Conservation (phyloP, 1,284 basidiomycete species). For the Salmacisia buchloeana region DNA sequence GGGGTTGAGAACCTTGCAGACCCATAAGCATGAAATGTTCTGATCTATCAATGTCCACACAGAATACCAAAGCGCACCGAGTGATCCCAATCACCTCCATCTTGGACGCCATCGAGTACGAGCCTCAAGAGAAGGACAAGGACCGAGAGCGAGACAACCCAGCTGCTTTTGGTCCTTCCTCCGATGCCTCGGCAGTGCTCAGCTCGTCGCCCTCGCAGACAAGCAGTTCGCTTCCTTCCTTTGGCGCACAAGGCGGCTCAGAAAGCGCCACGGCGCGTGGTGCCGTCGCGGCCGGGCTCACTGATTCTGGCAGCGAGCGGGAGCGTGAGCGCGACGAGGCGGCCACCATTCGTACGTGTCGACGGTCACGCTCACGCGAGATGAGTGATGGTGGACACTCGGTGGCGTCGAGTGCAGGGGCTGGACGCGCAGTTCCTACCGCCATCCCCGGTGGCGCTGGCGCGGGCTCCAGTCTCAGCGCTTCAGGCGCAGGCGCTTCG, state of each 20-base stretch:
- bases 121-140: slow-evolving; percentile 6
- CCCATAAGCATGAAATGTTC: too few relatives aligned
- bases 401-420: neutral
- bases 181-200: too few relatives aligned
- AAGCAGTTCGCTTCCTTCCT: too few relatives aligned
- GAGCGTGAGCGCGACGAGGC: neutral
- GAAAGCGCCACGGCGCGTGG: too few relatives aligned
- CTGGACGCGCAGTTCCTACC: neutral
- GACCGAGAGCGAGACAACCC: slow-evolving; percentile 1
- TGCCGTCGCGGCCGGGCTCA: too few relatives aligned
- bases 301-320: too few relatives aligned
- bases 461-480: neutral
- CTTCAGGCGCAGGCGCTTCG: neutral
- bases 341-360: neutral
- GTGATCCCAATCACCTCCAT: slow-evolving; percentile 78
- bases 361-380: neutral
- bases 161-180: too few relatives aligned
- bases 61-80: slow-evolving; percentile 71
- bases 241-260: too few relatives aligned
- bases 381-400: neutral
- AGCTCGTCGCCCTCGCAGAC: too few relatives aligned
- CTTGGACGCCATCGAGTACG: slow-evolving; percentile 83
- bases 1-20: too few relatives aligned
- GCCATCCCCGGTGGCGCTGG: neutral
- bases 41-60: neutral